phyloP scores from a whole-genome alignment of 2,329 filamentous ascomycete species.

The Camptophora hylomeconis region DNA sequence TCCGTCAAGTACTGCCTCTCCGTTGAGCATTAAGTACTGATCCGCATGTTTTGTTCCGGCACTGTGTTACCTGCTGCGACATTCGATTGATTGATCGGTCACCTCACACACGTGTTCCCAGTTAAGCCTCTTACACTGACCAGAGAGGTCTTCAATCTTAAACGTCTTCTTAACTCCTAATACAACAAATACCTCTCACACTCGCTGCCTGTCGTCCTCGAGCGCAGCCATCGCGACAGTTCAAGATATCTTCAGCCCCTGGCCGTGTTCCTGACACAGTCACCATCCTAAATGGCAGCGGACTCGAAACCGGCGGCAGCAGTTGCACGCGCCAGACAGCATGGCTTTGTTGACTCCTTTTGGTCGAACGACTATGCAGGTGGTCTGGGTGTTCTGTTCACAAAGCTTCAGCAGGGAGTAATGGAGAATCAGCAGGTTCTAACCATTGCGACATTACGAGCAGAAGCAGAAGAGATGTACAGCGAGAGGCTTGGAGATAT shows the following conservation, averaged over 20 bases:
- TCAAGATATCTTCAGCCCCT: no score
- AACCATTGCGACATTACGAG: slow-evolving; percentile 82
- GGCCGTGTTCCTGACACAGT: no score
- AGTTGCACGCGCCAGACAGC: slow-evolving; percentile 44
- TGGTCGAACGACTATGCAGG: slow-evolving; percentile 97
- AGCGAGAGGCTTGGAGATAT: slow-evolving; percentile 71
- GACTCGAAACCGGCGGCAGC: slow-evolving; percentile 1
- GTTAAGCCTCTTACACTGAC: no score
- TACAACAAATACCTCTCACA: no score
- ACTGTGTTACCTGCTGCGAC: no score
- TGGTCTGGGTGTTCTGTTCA: slow-evolving; percentile 86
- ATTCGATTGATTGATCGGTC: no score
- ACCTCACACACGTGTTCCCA: no score
- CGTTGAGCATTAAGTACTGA: no score
- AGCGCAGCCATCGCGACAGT: neutral
- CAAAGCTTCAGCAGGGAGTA: slow-evolving; percentile 91
- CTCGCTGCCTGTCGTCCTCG: neutral
- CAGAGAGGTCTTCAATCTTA: no score
- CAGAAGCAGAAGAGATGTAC: slow-evolving; percentile 88
- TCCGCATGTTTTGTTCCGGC: no score
- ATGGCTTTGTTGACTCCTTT: slow-evolving; percentile 87
- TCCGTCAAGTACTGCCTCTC: no score
- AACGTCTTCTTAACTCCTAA: no score
- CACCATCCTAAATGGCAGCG: slow-evolving; percentile 2
- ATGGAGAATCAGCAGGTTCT: slow-evolving; percentile 91